Conservation (phyloP, 2,329 filamentous ascomycete genomes). For the Penicillium digitatum region DNA sequence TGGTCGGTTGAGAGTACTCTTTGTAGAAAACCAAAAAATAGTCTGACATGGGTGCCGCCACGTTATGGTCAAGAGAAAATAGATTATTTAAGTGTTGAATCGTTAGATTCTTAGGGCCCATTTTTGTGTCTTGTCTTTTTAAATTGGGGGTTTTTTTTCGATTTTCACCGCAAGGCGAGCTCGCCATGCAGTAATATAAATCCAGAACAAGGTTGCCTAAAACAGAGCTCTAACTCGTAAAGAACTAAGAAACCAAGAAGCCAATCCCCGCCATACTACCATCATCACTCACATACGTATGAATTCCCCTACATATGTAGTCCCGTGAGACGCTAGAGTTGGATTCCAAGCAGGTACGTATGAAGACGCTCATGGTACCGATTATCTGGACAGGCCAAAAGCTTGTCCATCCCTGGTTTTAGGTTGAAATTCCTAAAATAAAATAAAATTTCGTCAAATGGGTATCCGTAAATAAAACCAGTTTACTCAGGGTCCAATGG, state of each 20-base stretch:
- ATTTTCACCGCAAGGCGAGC: slow-evolving; percentile 5
- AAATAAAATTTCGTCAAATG: background rate
- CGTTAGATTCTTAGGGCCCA: slow-evolving; percentile 5
- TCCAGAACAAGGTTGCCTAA: background rate
- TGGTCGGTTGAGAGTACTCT: slow-evolving; percentile 6
- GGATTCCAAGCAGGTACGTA: background rate
- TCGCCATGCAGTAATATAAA: slow-evolving; percentile 1
- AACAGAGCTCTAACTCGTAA: background rate
- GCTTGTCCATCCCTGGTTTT: slow-evolving; percentile 9
- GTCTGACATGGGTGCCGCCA: background rate
- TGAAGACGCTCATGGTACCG: background rate
- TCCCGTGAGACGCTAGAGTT: background rate
- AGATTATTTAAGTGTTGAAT: background rate
- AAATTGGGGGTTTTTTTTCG: background rate
- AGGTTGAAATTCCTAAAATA: background rate
- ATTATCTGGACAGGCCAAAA: slow-evolving; percentile 1
- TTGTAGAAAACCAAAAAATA: background rate
- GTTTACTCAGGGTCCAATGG: slow-evolving; percentile 6
- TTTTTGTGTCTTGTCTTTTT: background rate
- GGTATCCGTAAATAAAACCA: background rate
- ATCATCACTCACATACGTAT: slow-evolving; percentile 28
- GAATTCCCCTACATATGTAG: background rate
- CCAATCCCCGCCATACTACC: slow-evolving; percentile 12
- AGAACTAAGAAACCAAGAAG: background rate
- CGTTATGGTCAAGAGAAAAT: background rate